Base-by-base conservation (phyloP, 257 asterid species). In the Rauvolfia tetraphylla region DNA sequence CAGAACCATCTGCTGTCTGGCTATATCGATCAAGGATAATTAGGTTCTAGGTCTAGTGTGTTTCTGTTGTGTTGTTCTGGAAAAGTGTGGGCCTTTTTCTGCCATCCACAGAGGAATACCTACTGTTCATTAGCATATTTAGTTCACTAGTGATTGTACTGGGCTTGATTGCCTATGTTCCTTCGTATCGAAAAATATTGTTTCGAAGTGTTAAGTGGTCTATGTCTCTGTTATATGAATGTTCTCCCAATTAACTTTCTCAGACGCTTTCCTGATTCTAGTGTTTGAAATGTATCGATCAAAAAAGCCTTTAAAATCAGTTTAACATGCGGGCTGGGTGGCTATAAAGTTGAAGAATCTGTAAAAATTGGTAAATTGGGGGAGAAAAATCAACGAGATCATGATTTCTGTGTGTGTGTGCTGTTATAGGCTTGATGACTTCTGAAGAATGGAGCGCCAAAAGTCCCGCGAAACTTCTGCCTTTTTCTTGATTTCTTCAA, bases 131-230 rank as follows among this genome's bases (percentile, higher is more conserved):
- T 23, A 25, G 9, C 62, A 29, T 71, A 36, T 15, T 11, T n/a
- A n/a, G 57, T 48, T 48, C 12, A 7, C 15, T 49, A 33, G 23
- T 22, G 44, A 7, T 61, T 71, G 66, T 44, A 23, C 3, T 9
- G 11, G 51, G 29, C 57, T 34, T 61, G 72, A 23, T 69, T 44
- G 49, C 76, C 7, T 57, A 67, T 53, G 51, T 31, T 44, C 20
- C 27, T 76, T 27, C n/a, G 66, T 31, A 36, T 42, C 7, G n/a
- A 61, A 66, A 46, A 39, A 41, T 77, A 75, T 58, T 72, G 62
- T n/a, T 22, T 70, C 29, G 48, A 48, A 51, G 67, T 53, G 54
- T n/a, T 20, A 42, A 42, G 38, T 7, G 72, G 22, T 13, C 13
- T 34, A 22, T 56, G 13, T 57, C 57, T n/a, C 27, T 46, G 42